Evolutionary conservation across 2,329 filamentous ascomycete species (phyloP).

Genomic region (Venturia aucupariae): DNA sequence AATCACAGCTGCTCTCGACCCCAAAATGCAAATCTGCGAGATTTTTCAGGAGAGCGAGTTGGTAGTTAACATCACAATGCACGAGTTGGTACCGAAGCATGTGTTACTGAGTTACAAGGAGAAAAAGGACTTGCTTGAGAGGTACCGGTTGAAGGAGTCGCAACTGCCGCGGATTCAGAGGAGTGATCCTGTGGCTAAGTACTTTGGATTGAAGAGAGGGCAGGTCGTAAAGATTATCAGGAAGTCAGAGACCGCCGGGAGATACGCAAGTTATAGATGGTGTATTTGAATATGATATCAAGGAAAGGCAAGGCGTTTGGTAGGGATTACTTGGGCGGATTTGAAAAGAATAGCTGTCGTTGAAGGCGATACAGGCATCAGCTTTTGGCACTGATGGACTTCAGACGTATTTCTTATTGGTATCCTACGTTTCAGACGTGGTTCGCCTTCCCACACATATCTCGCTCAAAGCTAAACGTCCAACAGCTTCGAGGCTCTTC

Average conservation of each 20-base stretch:
- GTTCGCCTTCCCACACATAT: neutral
- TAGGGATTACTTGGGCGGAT: neutral
- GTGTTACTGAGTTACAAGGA: constrained; percentile 84
- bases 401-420: neutral
- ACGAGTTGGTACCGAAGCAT: constrained; percentile 92
- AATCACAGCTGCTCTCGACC: constrained; percentile 68
- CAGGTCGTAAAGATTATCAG: constrained; percentile 98
- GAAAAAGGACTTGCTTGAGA: constrained; percentile 73
- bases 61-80: constrained; percentile 94
- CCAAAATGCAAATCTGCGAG: constrained; percentile 63
- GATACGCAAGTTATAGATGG: constrained; percentile 77
- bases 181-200: constrained; percentile 86
- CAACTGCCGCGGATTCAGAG: constrained; percentile 88
- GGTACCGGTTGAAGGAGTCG: constrained; percentile 94
- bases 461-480: no score
- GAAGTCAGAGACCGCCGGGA: constrained; percentile 86
- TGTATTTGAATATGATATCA: constrained; percentile 5
- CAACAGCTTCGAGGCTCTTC: no score
- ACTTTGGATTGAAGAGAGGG: constrained; percentile 79
- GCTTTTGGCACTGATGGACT: neutral
- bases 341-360: neutral
- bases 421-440: neutral
- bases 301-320: constrained; percentile 11
- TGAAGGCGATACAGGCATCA: neutral
- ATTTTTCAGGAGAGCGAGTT: constrained; percentile 94